Base-by-base conservation (phyloP, 495 filamentous ascomycete genomes). In the Xylaria flabelliformis region DNA sequence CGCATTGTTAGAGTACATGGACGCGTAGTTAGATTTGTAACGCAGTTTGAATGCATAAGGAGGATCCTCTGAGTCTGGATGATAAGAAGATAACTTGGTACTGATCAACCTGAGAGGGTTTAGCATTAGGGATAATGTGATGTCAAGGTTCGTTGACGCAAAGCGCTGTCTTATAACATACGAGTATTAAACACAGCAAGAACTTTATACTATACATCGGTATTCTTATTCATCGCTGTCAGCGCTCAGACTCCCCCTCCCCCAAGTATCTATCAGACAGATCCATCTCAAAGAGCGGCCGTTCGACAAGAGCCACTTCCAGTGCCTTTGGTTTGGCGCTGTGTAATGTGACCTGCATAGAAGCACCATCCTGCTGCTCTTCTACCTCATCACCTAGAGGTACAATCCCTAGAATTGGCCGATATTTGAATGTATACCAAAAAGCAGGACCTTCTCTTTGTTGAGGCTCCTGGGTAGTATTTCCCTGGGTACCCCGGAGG, bases 401-500 rank as follows among this genome's bases (percentile, higher is more conserved):
- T 17, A 95, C 91, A 39, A 98, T 91, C 5, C 95, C 96, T 74
- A 99, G 81, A 71, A 99, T 94, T 10, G 94, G 92, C 69, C 94
- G 86, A 79, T 97, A 99, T 78, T 96, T 95, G 81, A 92, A 93
- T 10, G 94, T 95, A 73, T 88, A 88, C 94, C 94, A 98, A 75
- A 86, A 91, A 26, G 84, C 81, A 41, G 79, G 62, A 41, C 61
- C 71, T 76, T 79, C 53, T 21, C 39, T 66, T n/a, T 72, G 44
- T 73, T 73, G 62, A 64, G 72, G 59, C 75, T 76, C 67, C 2
- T 67, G 32, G 9, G 58, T 50, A 0, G 59, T 39, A 46, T 77
- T 78, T 41, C 69, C 72, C 32, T 80, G 74, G 17, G 59, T 75
- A 19, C 80, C 79, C 69, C 82, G 75, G 61, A 82, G 71, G 42